phyloP scores from a whole-genome alignment of 345 rosid genomes.

The Eutrema yunnanense region DNA sequence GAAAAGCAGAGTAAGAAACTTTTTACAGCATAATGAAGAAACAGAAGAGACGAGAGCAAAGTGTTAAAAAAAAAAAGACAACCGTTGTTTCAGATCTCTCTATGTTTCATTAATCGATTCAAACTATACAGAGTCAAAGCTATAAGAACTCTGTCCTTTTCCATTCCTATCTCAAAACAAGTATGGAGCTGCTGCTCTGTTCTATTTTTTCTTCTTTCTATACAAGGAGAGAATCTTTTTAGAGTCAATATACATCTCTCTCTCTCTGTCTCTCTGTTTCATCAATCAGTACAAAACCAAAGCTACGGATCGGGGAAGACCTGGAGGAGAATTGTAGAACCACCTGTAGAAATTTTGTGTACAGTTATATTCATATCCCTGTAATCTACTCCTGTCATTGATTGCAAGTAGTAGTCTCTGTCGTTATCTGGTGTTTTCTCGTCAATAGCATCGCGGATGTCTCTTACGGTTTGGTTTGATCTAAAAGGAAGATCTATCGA shows the following conservation, averaged over 20 bases:
- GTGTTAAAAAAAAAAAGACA: not conserved
- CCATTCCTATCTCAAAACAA: not conserved
- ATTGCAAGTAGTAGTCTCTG: not conserved
- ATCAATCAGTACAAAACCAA: not conserved
- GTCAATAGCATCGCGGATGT: constrained; percentile 1
- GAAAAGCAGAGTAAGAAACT: not conserved
- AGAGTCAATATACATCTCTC: not conserved
- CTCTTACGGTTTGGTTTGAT: constrained; percentile 10
- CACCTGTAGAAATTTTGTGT: not conserved
- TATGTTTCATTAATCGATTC: not conserved
- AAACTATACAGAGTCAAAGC: constrained; percentile 9
- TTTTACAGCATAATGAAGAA: not conserved
- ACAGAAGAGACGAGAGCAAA: not conserved
- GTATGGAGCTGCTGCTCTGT: not conserved
- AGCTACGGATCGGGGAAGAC: not conserved
- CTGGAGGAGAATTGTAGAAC: not conserved
- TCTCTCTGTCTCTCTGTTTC: not conserved
- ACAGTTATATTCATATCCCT: not conserved
- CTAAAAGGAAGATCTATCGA: not conserved
- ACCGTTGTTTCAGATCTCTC: not conserved
- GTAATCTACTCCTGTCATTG: not conserved
- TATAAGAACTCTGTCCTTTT: not conserved
- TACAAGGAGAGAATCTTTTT: not conserved
- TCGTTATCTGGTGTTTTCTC: not conserved
- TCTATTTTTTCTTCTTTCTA: not conserved